phyloP scores from a whole-genome alignment of 805 yeast genomes.

The Metschnikowia kofuensis region DNA sequence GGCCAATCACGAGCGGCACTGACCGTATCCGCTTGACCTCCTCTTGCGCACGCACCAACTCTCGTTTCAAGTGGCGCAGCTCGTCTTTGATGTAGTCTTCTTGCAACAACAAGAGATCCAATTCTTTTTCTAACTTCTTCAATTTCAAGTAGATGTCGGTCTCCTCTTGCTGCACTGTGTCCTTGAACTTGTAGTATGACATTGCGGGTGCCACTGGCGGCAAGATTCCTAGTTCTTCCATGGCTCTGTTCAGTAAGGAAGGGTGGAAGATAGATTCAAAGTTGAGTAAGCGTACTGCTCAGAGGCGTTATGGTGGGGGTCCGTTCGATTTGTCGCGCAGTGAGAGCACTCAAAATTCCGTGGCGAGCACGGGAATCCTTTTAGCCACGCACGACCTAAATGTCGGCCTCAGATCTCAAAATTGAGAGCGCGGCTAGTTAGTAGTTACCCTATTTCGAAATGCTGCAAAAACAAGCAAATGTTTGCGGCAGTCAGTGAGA shows the following conservation, averaged over 20 bases:
- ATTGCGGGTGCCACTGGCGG: constrained; percentile 14
- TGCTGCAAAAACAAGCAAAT: too few species aligned
- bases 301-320: neutral
- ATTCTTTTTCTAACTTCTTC: constrained; percentile 87
- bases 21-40: constrained; percentile 97
- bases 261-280: too few species aligned
- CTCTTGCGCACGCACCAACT: constrained; percentile 93
- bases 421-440: too few species aligned
- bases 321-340: neutral
- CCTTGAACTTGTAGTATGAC: constrained; percentile 12
- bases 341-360: too few species aligned
- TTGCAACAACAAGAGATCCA: constrained; percentile 79
- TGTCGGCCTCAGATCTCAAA: too few species aligned
- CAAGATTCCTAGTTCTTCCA: constrained; percentile 39
- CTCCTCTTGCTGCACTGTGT: constrained; percentile 27
- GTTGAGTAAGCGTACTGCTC: too few species aligned
- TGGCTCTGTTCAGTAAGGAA: constrained; percentile 2
- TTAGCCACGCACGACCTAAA: too few species aligned
- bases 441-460: too few species aligned
- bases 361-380: too few species aligned
- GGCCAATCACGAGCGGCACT: constrained; percentile 97
- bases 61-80: constrained; percentile 93
- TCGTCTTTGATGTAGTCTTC: constrained; percentile 98
- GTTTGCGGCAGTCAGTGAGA: too few species aligned
- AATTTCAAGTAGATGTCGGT: constrained; percentile 77